phyloP scores from a whole-genome alignment of 2,329 filamentous ascomycete species.

The Scedosporium minutisporum region DNA sequence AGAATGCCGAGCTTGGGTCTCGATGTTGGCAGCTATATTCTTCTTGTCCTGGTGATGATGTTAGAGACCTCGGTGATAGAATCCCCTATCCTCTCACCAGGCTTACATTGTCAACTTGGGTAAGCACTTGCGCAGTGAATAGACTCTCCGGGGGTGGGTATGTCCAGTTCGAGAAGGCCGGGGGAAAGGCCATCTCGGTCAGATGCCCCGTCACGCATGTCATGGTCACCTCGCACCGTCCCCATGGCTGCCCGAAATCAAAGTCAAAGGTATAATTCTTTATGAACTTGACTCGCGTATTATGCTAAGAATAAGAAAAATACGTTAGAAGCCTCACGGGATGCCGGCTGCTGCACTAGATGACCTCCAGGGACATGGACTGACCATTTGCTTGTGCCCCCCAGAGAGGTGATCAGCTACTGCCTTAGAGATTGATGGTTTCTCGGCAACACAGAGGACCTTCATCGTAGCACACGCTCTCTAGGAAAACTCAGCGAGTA shows the following conservation, averaged over 20 bases:
- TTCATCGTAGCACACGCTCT: constrained; percentile 31
- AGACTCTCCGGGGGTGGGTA: constrained; percentile 69
- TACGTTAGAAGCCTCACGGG: not conserved
- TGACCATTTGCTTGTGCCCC: constrained; percentile 59
- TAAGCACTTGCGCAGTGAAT: constrained; percentile 71
- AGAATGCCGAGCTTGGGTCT: constrained; percentile 62
- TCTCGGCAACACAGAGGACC: constrained; percentile 47
- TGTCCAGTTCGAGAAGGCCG: constrained; percentile 68
- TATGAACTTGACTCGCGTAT: constrained; percentile 63
- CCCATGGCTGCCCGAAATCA: constrained; percentile 73
- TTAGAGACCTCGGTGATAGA: no score
- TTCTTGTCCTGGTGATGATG: constrained; percentile 55
- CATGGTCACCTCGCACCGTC: constrained; percentile 78
- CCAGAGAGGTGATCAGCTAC: constrained; percentile 85
- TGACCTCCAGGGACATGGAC: constrained; percentile 20
- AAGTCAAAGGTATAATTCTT: constrained; percentile 94
- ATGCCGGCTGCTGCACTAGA: not conserved
- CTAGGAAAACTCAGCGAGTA: not conserved
- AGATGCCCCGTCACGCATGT: constrained; percentile 88
- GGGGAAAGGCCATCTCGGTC: constrained; percentile 66
- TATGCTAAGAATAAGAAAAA: not conserved
- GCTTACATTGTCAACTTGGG: constrained; percentile 55
- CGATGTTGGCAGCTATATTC: constrained; percentile 75
- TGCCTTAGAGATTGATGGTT: constrained; percentile 92
- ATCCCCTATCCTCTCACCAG: not conserved